Conservation (phyloP, 805 yeast species). For the Saccharomyces eubayanus region DNA sequence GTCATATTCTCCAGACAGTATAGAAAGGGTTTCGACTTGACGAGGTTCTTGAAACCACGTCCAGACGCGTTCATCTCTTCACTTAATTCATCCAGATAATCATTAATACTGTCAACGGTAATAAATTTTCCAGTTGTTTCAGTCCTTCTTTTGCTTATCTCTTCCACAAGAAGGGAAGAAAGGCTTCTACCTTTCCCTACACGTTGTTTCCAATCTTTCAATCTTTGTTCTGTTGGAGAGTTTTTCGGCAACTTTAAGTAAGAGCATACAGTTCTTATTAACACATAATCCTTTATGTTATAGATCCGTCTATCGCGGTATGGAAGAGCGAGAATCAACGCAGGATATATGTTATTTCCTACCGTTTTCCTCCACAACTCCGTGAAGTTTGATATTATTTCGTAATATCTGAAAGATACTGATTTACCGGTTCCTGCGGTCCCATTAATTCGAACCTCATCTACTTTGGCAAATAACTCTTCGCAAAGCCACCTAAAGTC, state of each 20-base stretch:
- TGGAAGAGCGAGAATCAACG: slow-evolving; percentile 53
- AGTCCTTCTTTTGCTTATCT: slow-evolving; percentile 39
- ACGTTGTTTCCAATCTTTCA: slow-evolving; percentile 41
- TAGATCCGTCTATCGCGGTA: slow-evolving; percentile 55
- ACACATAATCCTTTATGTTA: slow-evolving; percentile 52
- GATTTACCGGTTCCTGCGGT: slow-evolving; percentile 11
- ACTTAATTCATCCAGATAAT: slow-evolving; percentile 39
- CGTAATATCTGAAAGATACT: slow-evolving; percentile 14
- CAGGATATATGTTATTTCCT: slow-evolving; percentile 61
- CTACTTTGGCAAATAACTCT: slow-evolving; percentile 26
- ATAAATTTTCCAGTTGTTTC: slow-evolving; percentile 36
- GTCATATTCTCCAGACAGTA: slow-evolving; percentile 48
- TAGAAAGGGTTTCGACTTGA: slow-evolving; percentile 33
- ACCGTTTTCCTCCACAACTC: slow-evolving; percentile 44
- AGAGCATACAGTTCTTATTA: slow-evolving; percentile 44
- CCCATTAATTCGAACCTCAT: slow-evolving; percentile 10
- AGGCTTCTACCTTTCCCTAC: slow-evolving; percentile 39
- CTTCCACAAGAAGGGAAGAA: slow-evolving; percentile 41
- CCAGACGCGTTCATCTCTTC: slow-evolving; percentile 14
- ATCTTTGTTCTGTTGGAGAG: slow-evolving; percentile 49
- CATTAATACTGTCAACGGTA: slow-evolving; percentile 44
- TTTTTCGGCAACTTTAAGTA: slow-evolving; percentile 51
- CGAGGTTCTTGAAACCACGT: slow-evolving; percentile 14
- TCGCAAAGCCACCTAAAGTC: slow-evolving; percentile 33
- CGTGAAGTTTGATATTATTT: slow-evolving; percentile 36